These are phyloP conservation scores for Collybia nuda DNA, from an alignment of 768 basidiomycete species.

Conservation along the genomic window DNA sequence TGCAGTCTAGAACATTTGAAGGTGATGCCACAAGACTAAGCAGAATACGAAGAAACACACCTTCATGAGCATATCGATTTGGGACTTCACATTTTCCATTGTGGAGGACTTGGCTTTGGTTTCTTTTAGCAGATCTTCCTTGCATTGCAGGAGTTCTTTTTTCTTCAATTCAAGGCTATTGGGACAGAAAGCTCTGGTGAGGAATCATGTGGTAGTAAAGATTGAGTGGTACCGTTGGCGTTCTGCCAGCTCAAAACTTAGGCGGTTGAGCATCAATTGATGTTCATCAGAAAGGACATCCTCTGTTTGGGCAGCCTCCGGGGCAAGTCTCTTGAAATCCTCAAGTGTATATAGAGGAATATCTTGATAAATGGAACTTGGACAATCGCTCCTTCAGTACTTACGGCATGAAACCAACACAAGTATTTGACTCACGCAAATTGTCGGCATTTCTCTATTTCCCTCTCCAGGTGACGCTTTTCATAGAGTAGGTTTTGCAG, in stretches of 20 bases:
- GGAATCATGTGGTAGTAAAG: conserved; percentile 12
- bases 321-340: conserved; percentile 71
- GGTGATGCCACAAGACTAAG: conserved; percentile 9
- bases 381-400: conserved; percentile 1
- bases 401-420: background rate
- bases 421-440: conserved; percentile 65
- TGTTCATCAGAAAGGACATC: conserved; percentile 70
- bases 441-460: conserved; percentile 91
- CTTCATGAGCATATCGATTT: conserved; percentile 78
- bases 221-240: conserved; percentile 71
- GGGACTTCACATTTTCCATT: conserved; percentile 76
- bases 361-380: conserved; percentile 87
- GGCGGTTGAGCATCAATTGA: conserved; percentile 83
- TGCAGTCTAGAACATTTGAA: conserved; percentile 48
- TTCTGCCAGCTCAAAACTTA: conserved; percentile 86
- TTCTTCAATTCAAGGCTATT: conserved; percentile 69
- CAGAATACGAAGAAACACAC: conserved; percentile 29
- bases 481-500: conserved; percentile 89
- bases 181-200: background rate
- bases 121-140: conserved; percentile 79
- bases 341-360: conserved; percentile 70
- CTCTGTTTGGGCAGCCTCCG: conserved; percentile 59
- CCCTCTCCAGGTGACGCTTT: conserved; percentile 85
- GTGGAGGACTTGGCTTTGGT: conserved; percentile 71
- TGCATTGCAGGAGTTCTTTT: conserved; percentile 66